phyloP scores from a whole-genome alignment of 2,329 filamentous ascomycete species.

The Leptosphaerulina australis region DNA sequence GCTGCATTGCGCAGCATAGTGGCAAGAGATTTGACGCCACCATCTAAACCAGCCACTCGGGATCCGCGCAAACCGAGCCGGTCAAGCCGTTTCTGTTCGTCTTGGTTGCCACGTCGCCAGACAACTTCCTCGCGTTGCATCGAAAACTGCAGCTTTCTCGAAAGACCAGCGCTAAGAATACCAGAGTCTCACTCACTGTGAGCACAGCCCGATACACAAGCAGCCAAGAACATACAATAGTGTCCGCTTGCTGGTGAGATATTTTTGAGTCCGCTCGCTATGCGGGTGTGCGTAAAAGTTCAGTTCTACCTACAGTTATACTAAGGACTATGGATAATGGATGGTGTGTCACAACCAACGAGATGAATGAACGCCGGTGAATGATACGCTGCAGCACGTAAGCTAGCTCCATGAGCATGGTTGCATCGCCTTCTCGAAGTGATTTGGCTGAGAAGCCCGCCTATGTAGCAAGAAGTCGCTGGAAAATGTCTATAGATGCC shows the following conservation, averaged over 20 bases:
- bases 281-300: conserved; percentile 5
- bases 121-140: neutral
- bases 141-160: neutral
- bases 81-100: neutral
- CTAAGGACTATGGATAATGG: conserved; percentile 23
- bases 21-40: neutral
- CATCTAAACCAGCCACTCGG: conserved; percentile 2
- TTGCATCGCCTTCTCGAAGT: conserved; percentile 11
- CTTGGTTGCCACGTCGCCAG: neutral
- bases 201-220: neutral
- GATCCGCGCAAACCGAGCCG: conserved; percentile 7
- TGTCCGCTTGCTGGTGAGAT: neutral
- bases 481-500: conserved; percentile 47
- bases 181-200: neutral
- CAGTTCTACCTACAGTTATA: conserved; percentile 42
- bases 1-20: neutral
- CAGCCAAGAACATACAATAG: neutral
- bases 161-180: neutral
- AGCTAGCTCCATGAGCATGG: conserved; percentile 17
- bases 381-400: conserved; percentile 30
- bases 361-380: conserved; percentile 37
- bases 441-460: conserved; percentile 10
- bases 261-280: neutral
- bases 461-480: conserved; percentile 21
- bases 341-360: conserved; percentile 20